Conservation (phyloP, 139 green algal species). For the Chloropicon primus region DNA sequence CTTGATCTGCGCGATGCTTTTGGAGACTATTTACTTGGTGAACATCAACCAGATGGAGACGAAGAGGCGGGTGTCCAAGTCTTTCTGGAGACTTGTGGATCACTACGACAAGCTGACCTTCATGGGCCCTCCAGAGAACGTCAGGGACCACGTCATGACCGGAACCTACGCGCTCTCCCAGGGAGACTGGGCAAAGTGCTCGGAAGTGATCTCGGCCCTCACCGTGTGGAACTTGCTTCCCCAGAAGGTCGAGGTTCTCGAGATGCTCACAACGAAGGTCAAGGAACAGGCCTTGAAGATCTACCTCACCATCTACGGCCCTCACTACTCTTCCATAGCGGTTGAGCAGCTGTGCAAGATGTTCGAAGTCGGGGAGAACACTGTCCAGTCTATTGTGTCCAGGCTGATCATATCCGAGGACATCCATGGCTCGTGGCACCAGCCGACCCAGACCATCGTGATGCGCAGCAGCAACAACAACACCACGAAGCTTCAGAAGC, state of each 20-base stretch:
- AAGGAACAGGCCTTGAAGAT: constrained; percentile 13
- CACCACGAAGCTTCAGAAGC: neutral
- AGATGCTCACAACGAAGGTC: constrained; percentile 59
- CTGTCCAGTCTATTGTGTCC: constrained; percentile 60
- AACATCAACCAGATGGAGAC: constrained; percentile 3
- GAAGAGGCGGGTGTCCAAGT: constrained; percentile 33
- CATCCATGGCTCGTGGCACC: constrained; percentile 79
- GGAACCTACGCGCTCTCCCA: constrained; percentile 53
- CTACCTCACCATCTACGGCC: constrained; percentile 70
- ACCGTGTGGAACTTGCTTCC: constrained; percentile 65
- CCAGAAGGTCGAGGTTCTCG: constrained; percentile 38
- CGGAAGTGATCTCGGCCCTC: constrained; percentile 44
- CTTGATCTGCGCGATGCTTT: constrained; percentile 84
- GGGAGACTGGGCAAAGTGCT: constrained; percentile 72
- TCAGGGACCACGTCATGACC: constrained; percentile 93
- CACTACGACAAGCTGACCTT: constrained; percentile 88
- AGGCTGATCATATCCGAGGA: constrained; percentile 85
- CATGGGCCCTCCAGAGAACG: constrained; percentile 83
- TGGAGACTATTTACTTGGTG: constrained; percentile 47
- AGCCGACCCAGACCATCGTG: constrained; percentile 82
- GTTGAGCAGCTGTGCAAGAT: constrained; percentile 70
- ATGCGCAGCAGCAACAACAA: constrained; percentile 71
- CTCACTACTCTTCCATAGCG: constrained; percentile 72
- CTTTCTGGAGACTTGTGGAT: constrained; percentile 81
- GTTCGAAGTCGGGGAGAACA: constrained; percentile 74